Conservation (phyloP, 106 monocot species). For the Dioscorea alata region DNA sequence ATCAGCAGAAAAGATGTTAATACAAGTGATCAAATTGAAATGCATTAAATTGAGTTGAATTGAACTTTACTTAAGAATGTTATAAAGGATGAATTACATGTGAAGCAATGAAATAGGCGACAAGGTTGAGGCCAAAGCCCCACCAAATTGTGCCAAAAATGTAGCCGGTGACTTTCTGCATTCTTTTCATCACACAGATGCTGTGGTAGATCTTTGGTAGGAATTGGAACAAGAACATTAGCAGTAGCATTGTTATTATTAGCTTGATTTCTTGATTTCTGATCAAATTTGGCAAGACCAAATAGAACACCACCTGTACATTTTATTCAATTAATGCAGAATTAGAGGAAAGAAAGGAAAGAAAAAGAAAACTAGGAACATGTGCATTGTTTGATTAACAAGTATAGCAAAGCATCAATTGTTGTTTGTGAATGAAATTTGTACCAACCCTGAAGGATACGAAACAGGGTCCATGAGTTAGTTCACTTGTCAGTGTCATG, state of each 20-base stretch:
- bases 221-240: slow-evolving; percentile 74
- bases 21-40: neutral
- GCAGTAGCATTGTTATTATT: slow-evolving; percentile 58
- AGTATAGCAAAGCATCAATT: too few relatives aligned
- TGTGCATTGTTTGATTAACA: too few relatives aligned
- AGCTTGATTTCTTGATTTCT: slow-evolving; percentile 55
- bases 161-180: slow-evolving; percentile 93
- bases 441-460: too few relatives aligned
- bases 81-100: slow-evolving; percentile 50
- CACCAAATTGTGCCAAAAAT: slow-evolving; percentile 96
- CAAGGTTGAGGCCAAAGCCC: slow-evolving; percentile 90
- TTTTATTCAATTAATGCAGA: neutral
- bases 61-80: neutral
- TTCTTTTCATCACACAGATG: slow-evolving; percentile 67
- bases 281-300: slow-evolving; percentile 57
- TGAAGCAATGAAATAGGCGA: slow-evolving; percentile 90
- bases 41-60: neutral
- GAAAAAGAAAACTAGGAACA: too few relatives aligned
- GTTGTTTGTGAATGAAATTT: too few relatives aligned
- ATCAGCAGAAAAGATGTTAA: too few relatives aligned
- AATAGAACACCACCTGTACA: slow-evolving; percentile 66
- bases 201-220: slow-evolving; percentile 89
- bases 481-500: too few relatives aligned
- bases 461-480: too few relatives aligned
- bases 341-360: too few relatives aligned